Conservation (phyloP, 371 early-diverging fungal genomes). For the Lichtheimia corymbifera region DNA sequence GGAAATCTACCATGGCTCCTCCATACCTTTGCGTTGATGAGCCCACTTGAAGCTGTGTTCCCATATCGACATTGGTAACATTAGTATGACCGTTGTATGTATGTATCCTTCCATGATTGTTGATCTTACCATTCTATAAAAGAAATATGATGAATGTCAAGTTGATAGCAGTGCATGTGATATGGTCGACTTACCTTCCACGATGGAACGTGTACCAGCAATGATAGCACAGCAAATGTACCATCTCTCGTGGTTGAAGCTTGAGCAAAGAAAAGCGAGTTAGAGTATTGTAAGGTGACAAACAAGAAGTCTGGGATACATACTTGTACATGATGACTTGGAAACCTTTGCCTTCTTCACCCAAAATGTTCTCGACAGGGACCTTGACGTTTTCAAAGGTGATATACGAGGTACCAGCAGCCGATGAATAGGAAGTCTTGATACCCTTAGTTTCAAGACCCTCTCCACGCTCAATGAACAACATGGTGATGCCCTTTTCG, state of each 20-base stretch:
- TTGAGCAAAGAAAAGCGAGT: constrained; percentile 43
- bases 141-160: constrained; percentile 1
- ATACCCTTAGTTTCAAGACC: constrained; percentile 60
- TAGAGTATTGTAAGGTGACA: constrained; percentile 33
- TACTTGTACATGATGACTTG: constrained; percentile 66
- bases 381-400: constrained; percentile 66
- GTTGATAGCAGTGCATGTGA: neutral
- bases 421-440: constrained; percentile 61
- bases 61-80: too few species aligned
- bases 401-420: constrained; percentile 59
- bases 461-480: constrained; percentile 61
- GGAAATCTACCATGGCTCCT: constrained; percentile 69
- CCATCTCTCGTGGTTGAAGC: constrained; percentile 82
- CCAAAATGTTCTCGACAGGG: constrained; percentile 81
- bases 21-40: constrained; percentile 84
- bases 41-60: constrained; percentile 67
- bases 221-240: constrained; percentile 80
- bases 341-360: constrained; percentile 87
- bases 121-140: constrained; percentile 9
- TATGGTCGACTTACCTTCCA: constrained; percentile 60
- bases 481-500: constrained; percentile 64
- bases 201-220: constrained; percentile 76
- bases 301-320: neutral
- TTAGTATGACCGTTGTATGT: too few species aligned
- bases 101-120: neutral